These are phyloP conservation scores for Penicillium parvum DNA, from an alignment of 495 filamentous ascomycete genomes.

Conservation along the genomic window DNA sequence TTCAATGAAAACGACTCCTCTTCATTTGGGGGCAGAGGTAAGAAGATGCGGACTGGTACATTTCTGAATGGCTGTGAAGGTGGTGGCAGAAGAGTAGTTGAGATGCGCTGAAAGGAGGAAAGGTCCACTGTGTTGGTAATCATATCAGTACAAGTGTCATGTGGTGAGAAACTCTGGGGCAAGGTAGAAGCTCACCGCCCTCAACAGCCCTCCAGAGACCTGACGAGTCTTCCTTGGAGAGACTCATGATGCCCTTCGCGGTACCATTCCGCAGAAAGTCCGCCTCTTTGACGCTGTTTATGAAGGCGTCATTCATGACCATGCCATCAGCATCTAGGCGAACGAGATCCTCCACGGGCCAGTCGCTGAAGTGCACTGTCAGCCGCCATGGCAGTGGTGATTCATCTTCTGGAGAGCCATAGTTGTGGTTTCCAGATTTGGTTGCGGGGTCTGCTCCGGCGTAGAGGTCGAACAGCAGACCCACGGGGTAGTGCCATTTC, in stretches of 20 bases:
- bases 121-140: conserved; percentile 59
- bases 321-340: conserved; percentile 57
- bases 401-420: conserved; percentile 25
- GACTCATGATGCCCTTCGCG: conserved; percentile 86
- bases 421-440: conserved; percentile 18
- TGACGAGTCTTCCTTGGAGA: conserved; percentile 84
- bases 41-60: conserved; percentile 82
- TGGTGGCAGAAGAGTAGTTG: conserved; percentile 72
- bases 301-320: conserved; percentile 75
- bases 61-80: conserved; percentile 67
- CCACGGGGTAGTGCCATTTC: conserved; percentile 85
- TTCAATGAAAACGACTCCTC: conserved; percentile 48
- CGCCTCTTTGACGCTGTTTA: conserved; percentile 93
- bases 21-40: conserved; percentile 64
- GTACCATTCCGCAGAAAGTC: conserved; percentile 89
- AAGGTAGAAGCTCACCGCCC: conserved; percentile 52
- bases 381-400: conserved; percentile 70
- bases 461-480: conserved; percentile 85
- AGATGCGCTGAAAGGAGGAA: conserved; percentile 64
- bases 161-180: background rate
- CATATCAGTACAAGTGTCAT: background rate
- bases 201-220: conserved; percentile 81
- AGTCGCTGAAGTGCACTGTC: conserved; percentile 73
- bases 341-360: conserved; percentile 61
- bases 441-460: conserved; percentile 58